Conservation (phyloP, 768 basidiomycete genomes). For the Kwoniella shandongensis region DNA sequence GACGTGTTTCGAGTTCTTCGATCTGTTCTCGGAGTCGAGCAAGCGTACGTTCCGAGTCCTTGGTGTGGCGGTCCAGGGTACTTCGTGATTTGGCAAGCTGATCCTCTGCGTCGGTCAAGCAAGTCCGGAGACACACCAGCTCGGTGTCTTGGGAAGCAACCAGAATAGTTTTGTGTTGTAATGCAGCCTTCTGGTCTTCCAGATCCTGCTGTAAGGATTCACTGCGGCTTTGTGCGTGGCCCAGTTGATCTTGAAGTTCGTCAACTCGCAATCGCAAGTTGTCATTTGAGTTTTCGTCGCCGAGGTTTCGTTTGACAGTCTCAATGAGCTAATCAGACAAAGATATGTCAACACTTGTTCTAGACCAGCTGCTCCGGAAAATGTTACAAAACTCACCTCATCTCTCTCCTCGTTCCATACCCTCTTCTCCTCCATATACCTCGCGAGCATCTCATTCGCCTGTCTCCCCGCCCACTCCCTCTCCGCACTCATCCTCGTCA, state of each 20-base stretch:
- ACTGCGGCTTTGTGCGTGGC: background rate
- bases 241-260: constrained; percentile 10
- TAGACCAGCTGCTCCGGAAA: too few species aligned
- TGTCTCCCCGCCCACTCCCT: constrained; percentile 17
- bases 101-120: constrained; percentile 19
- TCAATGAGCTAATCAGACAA: constrained; percentile 27
- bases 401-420: constrained; percentile 15
- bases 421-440: constrained; percentile 19
- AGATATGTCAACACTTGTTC: too few species aligned
- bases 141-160: constrained; percentile 27
- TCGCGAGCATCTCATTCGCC: constrained; percentile 11
- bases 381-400: constrained; percentile 26
- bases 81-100: background rate
- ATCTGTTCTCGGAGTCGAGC: constrained; percentile 7
- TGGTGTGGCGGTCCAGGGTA: constrained; percentile 10
- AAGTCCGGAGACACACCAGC: constrained; percentile 7
- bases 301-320: constrained; percentile 12
- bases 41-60: constrained; percentile 17
- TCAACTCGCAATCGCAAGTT: constrained; percentile 2
- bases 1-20: constrained; percentile 16
- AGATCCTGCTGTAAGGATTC: constrained; percentile 11
- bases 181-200: constrained; percentile 4
- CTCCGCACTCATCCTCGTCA: constrained; percentile 5
- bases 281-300: constrained; percentile 1
- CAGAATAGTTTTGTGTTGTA: constrained; percentile 14